phyloP scores from a whole-genome alignment of 805 yeast species.

The Yamadazyma sp. region DNA sequence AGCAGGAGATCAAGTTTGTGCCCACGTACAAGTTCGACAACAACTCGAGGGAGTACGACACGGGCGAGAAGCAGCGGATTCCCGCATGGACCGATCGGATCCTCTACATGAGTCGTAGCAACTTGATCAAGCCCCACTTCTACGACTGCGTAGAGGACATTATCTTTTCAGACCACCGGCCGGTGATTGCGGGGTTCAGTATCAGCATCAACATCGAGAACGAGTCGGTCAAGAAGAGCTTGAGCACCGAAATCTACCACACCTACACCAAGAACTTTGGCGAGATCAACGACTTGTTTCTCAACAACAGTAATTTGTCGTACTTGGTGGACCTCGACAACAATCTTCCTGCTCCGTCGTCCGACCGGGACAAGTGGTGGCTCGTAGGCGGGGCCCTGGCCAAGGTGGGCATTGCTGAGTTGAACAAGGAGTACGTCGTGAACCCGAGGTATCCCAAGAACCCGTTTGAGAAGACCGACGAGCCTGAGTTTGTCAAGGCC shows the following conservation, averaged over 20 bases:
- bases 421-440: slow-evolving; percentile 46
- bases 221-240: slow-evolving; percentile 52
- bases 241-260: slow-evolving; percentile 60
- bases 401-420: slow-evolving; percentile 55
- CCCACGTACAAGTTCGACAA: slow-evolving; percentile 96
- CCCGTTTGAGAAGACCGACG: slow-evolving; percentile 61
- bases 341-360: slow-evolving; percentile 81
- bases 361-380: slow-evolving; percentile 91
- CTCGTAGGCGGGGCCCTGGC: slow-evolving; percentile 73
- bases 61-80: slow-evolving; percentile 86
- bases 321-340: slow-evolving; percentile 6
- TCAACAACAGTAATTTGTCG: slow-evolving; percentile 23
- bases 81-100: slow-evolving; percentile 99
- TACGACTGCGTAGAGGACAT: slow-evolving; percentile 62
- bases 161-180: slow-evolving; percentile 83
- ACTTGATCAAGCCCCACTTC: slow-evolving; percentile 53
- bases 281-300: slow-evolving; percentile 37
- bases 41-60: slow-evolving; percentile 78
- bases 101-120: slow-evolving; percentile 56
- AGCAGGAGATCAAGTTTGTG: slow-evolving; percentile 72
- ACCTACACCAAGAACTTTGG: slow-evolving; percentile 50
- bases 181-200: slow-evolving; percentile 73
- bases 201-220: slow-evolving; percentile 67
- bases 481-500: slow-evolving; percentile 54
- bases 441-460: slow-evolving; percentile 72